These are phyloP conservation scores for Claviceps monticola DNA, from an alignment of 2,329 filamentous ascomycete genomes.

Conservation along the genomic window DNA sequence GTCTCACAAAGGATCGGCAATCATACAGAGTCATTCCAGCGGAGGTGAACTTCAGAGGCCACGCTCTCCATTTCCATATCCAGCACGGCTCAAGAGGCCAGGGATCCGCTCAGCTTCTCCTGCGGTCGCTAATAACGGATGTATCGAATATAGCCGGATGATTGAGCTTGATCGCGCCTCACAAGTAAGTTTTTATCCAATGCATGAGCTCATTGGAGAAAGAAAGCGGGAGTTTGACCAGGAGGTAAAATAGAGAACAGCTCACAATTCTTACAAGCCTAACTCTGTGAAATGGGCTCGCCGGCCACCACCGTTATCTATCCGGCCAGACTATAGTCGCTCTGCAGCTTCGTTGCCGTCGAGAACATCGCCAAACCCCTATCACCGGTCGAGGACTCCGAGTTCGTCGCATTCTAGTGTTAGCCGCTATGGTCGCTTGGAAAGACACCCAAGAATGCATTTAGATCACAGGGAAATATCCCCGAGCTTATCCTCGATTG, in stretches of 20 bases:
- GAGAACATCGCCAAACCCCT: constrained; percentile 14
- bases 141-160: constrained; percentile 36
- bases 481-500: constrained; percentile 35
- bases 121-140: constrained; percentile 32
- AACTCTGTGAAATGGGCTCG: constrained; percentile 21
- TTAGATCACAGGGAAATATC: constrained; percentile 27
- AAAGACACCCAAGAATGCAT: constrained; percentile 21
- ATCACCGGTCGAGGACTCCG: constrained; percentile 21
- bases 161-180: constrained; percentile 34
- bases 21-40: constrained; percentile 33
- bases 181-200: constrained; percentile 22
- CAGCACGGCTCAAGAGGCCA: constrained; percentile 40
- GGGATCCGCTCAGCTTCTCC: constrained; percentile 36
- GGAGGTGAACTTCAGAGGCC: constrained; percentile 32
- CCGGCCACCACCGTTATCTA: constrained; percentile 23
- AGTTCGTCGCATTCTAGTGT: constrained; percentile 18
- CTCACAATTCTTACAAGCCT: constrained; percentile 28
- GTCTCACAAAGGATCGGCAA: constrained; percentile 32
- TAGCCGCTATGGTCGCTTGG: constrained; percentile 13
- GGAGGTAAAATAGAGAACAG: constrained; percentile 25
- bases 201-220: background rate
- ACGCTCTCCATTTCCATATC: constrained; percentile 45
- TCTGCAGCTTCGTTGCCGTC: constrained; percentile 27
- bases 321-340: constrained; percentile 26
- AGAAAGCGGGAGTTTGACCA: constrained; percentile 3